These are phyloP conservation scores for Silene coronaria DNA, from an alignment of 179 eudicot genomes.

Conservation along the genomic window DNA sequence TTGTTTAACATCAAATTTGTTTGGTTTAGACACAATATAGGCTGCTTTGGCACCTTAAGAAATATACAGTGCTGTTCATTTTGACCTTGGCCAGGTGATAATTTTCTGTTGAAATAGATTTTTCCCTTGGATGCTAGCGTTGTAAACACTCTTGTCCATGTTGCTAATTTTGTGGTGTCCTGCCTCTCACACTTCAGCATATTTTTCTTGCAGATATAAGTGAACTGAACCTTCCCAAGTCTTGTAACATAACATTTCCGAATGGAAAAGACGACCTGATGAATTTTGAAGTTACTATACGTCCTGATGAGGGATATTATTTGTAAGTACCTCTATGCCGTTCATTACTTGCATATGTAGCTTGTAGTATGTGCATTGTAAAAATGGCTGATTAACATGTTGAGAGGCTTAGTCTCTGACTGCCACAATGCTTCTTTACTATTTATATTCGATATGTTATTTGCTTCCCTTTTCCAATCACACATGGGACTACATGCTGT, in stretches of 20 bases:
- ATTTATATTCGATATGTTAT: background rate
- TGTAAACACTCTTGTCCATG: background rate
- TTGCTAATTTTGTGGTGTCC: background rate
- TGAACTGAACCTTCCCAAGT: conserved; percentile 78
- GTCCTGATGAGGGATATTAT: conserved; percentile 90
- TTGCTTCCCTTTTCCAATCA: background rate
- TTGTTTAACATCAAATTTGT: background rate
- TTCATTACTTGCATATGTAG: background rate
- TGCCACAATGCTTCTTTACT: background rate
- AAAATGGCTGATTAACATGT: background rate
- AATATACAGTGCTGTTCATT: background rate
- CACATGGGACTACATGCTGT: background rate
- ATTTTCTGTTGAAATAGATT: background rate
- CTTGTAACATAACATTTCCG: conserved; percentile 72
- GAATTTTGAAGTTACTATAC: conserved; percentile 86
- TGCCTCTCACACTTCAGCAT: background rate
- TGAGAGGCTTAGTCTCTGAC: background rate
- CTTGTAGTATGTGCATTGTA: background rate
- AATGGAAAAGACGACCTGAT: conserved; percentile 92
- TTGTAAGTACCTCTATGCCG: conserved; percentile 38
- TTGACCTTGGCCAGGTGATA: background rate
- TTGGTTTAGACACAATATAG: background rate
- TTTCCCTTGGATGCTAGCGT: background rate
- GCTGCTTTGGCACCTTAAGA: background rate
- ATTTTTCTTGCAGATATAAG: conserved; percentile 56